Base-by-base conservation (phyloP, 495 filamentous ascomycete species). In the Penicillium angulare region DNA sequence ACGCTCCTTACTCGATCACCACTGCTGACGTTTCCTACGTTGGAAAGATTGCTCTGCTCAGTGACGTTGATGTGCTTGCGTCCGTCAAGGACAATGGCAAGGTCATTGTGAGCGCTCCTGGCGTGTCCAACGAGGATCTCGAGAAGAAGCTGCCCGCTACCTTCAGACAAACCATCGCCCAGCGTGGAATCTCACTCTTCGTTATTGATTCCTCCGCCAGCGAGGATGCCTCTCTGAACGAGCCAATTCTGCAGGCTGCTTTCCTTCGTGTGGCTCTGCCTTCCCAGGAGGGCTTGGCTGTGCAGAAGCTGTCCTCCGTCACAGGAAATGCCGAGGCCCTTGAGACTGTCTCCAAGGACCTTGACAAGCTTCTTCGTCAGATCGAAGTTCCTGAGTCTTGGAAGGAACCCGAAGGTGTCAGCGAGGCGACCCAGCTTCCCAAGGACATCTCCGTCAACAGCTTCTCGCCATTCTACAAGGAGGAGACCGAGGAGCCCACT, bases 101-200 rank as follows among this genome's bases (percentile, higher is more conserved):
- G 50, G 53, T 98, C 35, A 78, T 97, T 48, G 52, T 96, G 6
- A 89, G 82, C 53, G 77, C 89, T 15, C 80, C 89, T 9, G 86
- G 82, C 44, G 78, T 87, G 52, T 95, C 92, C 69, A 82, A 88
- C 39, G 92, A 92, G 22, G 92, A 97, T 24, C 64, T 92, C 3
- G 95, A 97, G 71, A 96, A 92, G 78, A 91, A 86, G 60, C 77
- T 98, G 24, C 82, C 89, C 2, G 74, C 76, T 13, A 51, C 66
- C 16, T 79, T 90, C 40, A 82, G 83, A 49, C 86, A 86, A 54
- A 78, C 76, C 20, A 69, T 97, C 41, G 81, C 82, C 27, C 69
- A 80, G 51, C 90, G 86, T 62, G 77, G 75, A 2, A 67, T 91
- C 33, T 67, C 86, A 47, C 73, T 98, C 39, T 85, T 83, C 49